Evolutionary conservation across 1,284 basidiomycete genomes (phyloP), one percentile per base, ranked within the genome.

Genomic region (Mycena citricolor): DNA sequence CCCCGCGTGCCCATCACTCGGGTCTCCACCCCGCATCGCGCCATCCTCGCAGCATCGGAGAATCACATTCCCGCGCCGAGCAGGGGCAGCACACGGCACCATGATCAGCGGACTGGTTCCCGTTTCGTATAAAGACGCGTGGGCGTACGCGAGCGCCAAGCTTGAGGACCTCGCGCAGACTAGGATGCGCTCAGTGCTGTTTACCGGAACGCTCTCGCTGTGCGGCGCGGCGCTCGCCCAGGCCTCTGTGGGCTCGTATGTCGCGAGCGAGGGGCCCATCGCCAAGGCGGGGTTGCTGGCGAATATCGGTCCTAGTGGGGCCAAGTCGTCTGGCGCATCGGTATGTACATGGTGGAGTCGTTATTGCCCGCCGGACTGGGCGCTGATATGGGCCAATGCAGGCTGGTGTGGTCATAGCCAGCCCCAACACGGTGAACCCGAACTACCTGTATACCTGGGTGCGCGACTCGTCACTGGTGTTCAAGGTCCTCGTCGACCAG

Each of bases 301-400:
- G 33, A 85, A 83, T 61, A 81, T 85, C 42, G 83, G 82, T 3
- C 60, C 78, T 0, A 54, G 54, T 33, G 80, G 80, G 1, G 63
- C 74, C 36, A 69, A 74, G 54, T 66, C 77, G 2, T 61, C 61
- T 0, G 79, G 76, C 30, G 81, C 81, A 17, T 61, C 65, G 38
- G 46, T 48, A 20, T 19, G 24, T 22, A 20, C 25, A n/a, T 17
- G n/a, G n/a, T n/a, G n/a, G n/a, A n/a, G n/a, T 21, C 8, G 8
- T 4, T 28, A 23, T 29, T 28, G 33, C 33, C 23, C 12, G n/a
- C 14, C 19, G 14, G 13, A 5, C 17, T 4, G 7, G n/a, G n/a
- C 33, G 25, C 17, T 14, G 17, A 28, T 26, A 6, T 23, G 21
- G 21, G 21, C 11, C 38, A 23, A 13, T n/a, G 12, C 17, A 49